Base-by-base conservation (phyloP, 768 basidiomycete species). In the Rhodotorula diobovata region DNA sequence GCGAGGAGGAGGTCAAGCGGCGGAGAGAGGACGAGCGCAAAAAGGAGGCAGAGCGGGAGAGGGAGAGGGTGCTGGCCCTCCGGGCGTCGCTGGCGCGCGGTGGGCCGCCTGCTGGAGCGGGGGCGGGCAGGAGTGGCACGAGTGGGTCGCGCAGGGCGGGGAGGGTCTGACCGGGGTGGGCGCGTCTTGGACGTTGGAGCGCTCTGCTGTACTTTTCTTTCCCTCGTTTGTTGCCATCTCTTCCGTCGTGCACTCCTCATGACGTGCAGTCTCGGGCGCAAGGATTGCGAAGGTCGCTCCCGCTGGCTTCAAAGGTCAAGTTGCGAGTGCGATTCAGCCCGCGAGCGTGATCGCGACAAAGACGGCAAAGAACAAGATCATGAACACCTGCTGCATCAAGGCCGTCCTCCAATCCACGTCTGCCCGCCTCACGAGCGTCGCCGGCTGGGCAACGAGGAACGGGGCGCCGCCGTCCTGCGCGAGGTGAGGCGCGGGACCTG, bases 1-100 rank as follows among this genome's bases (percentile, higher is more conserved):
- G 70, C 14, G 70, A 71, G 56, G 70, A 71, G 57, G 70, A 67
- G 32, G 65, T 66, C 0, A 53, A 16, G 28, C n/a, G 21, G 32
- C 20, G 28, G 56, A 57, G 57, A 39, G 64, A 71, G 56, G 20
- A 25, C 15, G 15, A 16, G 45, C 34, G 70, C 32, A 28, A 45
- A 10, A 50, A 59, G 10, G 70, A 71, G 51, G 70, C 70, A 43
- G 46, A 54, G 28, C 64, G 55, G 30, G 69, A 70, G 48, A 51
- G 69, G 1, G 39, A 66, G 14, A 70, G 66, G 46, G 54, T 70
- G 11, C 32, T 48, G 41, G 53, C 35, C 51, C 34, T 70, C 43
- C 59, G 69, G 15, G 58, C 63, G 5, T 51, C 69, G 16, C 54
- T 70, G n/a, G 51, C 48, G 48, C 48, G 48, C 11, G 48, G 48